Evolutionary conservation across 2,329 filamentous ascomycete species (phyloP).

Genomic region (Xylaria sp.): DNA sequence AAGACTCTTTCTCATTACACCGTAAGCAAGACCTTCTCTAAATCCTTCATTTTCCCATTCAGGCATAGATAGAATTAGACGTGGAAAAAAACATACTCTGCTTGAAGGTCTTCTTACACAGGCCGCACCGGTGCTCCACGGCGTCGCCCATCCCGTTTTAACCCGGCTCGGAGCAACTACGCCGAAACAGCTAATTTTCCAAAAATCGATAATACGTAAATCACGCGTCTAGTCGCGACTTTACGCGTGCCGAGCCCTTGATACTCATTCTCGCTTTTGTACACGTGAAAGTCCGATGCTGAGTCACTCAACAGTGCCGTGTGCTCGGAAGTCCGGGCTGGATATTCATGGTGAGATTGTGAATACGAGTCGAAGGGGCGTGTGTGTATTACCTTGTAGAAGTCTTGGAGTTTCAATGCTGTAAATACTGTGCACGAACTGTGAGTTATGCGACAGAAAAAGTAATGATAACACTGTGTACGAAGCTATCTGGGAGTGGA

Average conservation of each 20-base stretch:
- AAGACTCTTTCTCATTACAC: conserved; percentile 35
- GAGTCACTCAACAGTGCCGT: conserved; percentile 20
- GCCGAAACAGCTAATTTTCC: conserved; percentile 4
- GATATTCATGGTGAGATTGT: not conserved
- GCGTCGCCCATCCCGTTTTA: conserved; percentile 28
- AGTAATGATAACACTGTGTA: too few relatives aligned
- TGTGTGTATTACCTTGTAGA: too few relatives aligned
- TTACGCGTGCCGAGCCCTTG: conserved; percentile 6
- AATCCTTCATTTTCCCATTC: not conserved
- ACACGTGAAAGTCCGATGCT: not conserved
- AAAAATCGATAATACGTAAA: not conserved
- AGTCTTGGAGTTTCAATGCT: too few relatives aligned
- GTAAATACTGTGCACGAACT: too few relatives aligned
- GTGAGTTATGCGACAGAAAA: too few relatives aligned
- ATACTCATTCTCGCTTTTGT: conserved; percentile 11
- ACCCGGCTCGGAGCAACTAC: not conserved
- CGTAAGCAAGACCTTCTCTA: not conserved
- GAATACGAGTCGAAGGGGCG: too few relatives aligned
- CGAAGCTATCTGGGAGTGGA: too few relatives aligned
- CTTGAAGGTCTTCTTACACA: conserved; percentile 41
- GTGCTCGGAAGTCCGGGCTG: conserved; percentile 35
- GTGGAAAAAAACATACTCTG: conserved; percentile 35
- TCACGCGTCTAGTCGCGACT: conserved; percentile 23
- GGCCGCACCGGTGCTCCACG: conserved; percentile 29
- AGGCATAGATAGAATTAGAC: not conserved